Evolutionary conservation across 2,329 filamentous ascomycete species (phyloP), one percentile per base, ranked within the genome.

Genomic region (Coniella vitis): DNA sequence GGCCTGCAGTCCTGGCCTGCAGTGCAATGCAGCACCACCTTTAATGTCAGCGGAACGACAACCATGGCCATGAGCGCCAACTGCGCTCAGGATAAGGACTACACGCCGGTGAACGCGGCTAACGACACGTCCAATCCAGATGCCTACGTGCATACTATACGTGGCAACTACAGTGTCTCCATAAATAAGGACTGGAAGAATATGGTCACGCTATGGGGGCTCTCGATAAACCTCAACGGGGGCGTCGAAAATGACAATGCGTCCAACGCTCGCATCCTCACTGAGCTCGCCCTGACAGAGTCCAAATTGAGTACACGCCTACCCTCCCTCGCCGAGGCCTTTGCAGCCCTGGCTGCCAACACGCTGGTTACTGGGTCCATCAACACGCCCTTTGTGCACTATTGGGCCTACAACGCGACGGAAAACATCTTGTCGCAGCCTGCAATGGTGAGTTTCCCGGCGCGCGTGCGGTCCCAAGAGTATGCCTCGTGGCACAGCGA

Each of bases 301-400:
- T 62, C 66, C 0, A 45, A 49, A 0, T 70, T 87, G 0, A 68
- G 74, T 31, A 63, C 70, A 0, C 59, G 64, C 0, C 63, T 83
- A 0, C 87, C 87, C 0, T 87, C 82, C 2, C 72, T 87, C n/a
- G 82, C 80, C 0, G 87, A 93, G 63, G 83, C 83, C 0, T 62
- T 93, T 0, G 84, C 86, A 0, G 84, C 88, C 0, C 73, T 90
- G 57, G 76, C 78, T 0, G 79, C 80, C 4, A 82, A 78, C 32
- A 87, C 84, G 0, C 63, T 90, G 0, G 72, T 90, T 8, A 70
- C 82, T 38, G 73, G 78, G 8, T 67, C 80, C 2, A 65, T 77
- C 8, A 72, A 78, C 48, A 68, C 83, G 0, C 81, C 84, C 0
- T 87, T 84, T 58, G 68, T 73, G 0, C 76, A 79, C 34, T 73